Percentiles rank a stretch among this genome's conserved stretches.
These are phyloP conservation scores for Ascocoryne sarcoides DNA, from an alignment of 2,329 filamentous ascomycete genomes.

Conservation along the genomic window DNA sequence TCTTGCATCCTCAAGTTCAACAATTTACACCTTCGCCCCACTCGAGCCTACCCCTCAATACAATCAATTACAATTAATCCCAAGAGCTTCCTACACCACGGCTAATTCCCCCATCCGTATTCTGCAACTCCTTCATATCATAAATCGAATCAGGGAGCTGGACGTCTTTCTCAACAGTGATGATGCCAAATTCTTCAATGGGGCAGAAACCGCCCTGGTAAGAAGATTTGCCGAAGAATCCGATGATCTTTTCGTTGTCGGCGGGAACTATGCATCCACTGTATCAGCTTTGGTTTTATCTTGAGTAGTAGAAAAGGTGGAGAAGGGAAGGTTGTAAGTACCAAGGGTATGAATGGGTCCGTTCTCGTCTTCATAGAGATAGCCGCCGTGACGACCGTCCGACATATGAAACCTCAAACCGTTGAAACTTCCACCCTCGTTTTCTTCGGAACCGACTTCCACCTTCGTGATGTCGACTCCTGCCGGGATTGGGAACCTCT, in stretches of 20 bases:
- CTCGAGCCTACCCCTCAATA: too few species aligned
- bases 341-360: constrained; percentile 5
- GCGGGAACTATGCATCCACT: too few species aligned
- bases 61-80: too few species aligned
- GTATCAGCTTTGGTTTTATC: constrained; percentile 16
- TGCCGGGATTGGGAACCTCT: constrained; percentile 23
- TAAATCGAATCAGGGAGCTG: constrained; percentile 34
- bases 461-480: constrained; percentile 27
- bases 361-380: constrained; percentile 20
- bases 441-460: constrained; percentile 20
- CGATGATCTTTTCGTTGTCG: constrained; percentile 34
- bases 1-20: too few species aligned
- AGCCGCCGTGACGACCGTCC: constrained; percentile 25
- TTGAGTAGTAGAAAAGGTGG: constrained; percentile 1
- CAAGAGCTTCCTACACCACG: too few species aligned
- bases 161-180: constrained; percentile 34
- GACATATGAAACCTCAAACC: constrained; percentile 28
- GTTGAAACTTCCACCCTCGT: too few species aligned
- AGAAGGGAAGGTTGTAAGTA: background rate
- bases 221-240: constrained; percentile 36
- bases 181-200: constrained; percentile 38
- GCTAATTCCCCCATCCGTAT: constrained; percentile 19
- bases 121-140: constrained; percentile 35
- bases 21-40: too few species aligned
- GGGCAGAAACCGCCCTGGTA: constrained; percentile 13